These are phyloP conservation scores for Carallia brachiata DNA, from an alignment of 345 rosid genomes.

Conservation along the genomic window DNA sequence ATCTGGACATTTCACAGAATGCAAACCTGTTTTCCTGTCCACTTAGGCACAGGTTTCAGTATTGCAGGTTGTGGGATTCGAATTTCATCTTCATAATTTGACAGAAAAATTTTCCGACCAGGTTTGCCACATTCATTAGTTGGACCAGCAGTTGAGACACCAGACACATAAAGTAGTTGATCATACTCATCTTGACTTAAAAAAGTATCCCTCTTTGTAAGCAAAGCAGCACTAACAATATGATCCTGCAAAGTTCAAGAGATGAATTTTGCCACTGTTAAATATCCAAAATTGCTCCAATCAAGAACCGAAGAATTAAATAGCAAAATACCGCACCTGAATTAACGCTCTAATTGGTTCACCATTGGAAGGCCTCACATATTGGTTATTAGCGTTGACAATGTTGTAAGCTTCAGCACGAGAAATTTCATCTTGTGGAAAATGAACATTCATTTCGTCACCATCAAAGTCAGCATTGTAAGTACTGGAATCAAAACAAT, in stretches of 20 bases:
- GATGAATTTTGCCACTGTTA: constrained; percentile 11
- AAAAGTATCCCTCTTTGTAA: constrained; percentile 89
- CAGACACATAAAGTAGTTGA: constrained; percentile 87
- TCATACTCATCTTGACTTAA: constrained; percentile 58
- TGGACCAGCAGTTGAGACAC: constrained; percentile 48
- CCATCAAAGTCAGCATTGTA: constrained; percentile 99
- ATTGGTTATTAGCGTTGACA: constrained; percentile 96
- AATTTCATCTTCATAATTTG: constrained; percentile 50
- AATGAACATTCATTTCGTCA: constrained; percentile 99
- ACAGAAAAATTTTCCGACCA: constrained; percentile 62
- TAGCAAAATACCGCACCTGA: constrained; percentile 53
- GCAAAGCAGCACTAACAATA: constrained; percentile 79
- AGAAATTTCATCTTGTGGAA: constrained; percentile 98
- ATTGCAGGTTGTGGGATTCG: constrained; percentile 56
- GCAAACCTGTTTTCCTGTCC: constrained; percentile 98
- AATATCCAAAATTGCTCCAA: constrained; percentile 8
- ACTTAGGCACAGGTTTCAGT: constrained; percentile 80
- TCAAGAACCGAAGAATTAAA: constrained; percentile 6
- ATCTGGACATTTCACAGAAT: neutral
- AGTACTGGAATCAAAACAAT: constrained; percentile 55
- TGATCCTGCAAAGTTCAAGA: constrained; percentile 68
- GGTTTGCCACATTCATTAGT: constrained; percentile 45
- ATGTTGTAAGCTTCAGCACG: constrained; percentile 98
- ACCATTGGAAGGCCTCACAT: constrained; percentile 92
- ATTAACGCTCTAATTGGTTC: constrained; percentile 87